Base-by-base conservation (phyloP, 768 basidiomycete species). In the Leccinellum rugosiceps region DNA sequence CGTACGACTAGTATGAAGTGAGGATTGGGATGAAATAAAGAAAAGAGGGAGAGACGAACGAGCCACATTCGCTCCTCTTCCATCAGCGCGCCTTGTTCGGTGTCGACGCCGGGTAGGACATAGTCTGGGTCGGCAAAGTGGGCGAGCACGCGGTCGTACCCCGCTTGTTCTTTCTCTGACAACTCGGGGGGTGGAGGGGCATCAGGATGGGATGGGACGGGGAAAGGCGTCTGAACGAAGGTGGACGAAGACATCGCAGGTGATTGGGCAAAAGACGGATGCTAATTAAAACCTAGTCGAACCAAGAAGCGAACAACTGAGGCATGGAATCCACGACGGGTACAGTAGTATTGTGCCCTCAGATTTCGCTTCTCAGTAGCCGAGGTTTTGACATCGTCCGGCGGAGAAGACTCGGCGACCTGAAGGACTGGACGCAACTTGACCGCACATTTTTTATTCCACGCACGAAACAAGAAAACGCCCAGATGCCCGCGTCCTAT, bases 61-160 rank as follows among this genome's bases (percentile, higher is more conserved):
- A 93, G 75, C 89, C 90, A 93, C 69, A 89, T 89, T 72, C 83
- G 83, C 67, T 93, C 92, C 34, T 76, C 80, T 28, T 89, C 88
- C 45, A 58, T 75, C 51, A 92, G 74, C 58, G 74, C 68, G 7
- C 78, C 75, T 3, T 78, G 75, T 44, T 75, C 74, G 0, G 73
- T 71, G 10, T 73, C 53, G 10, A 75, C 66, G 21, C 71, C 77
- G 2, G 86, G 82, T 28, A 89, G 66, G 4, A 61, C 70, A 67
- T 88, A 88, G 2, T 76, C 75, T 0, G 76, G 65, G 19, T 71
- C 65, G n/a, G 78, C 64, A 63, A 90, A 89, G 68, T 89, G 81
- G 21, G 70, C 72, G 44, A 87, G 73, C 14, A 90, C 83, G 50
- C 74, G 73, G 43, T 80, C 71, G 57, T 81, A 80, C 72, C 82